phyloP scores from a whole-genome alignment of 139 green algal species.

The Picochlorum sp. region DNA sequence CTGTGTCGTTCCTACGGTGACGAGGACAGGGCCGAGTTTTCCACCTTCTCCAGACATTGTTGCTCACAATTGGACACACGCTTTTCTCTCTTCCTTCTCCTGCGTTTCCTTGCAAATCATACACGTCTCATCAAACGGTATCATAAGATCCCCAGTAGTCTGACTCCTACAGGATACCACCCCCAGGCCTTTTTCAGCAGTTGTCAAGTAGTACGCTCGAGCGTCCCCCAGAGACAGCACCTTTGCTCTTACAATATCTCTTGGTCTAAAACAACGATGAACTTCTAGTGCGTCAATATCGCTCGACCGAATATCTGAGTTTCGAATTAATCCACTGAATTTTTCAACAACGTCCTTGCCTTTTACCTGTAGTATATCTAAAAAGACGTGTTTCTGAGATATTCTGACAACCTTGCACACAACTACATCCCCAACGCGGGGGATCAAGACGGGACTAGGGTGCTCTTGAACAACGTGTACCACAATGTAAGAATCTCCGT shows the following conservation, averaged over 20 bases:
- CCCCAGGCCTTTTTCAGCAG: slow-evolving; percentile 81
- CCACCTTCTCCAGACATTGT: neutral
- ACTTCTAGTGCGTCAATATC: slow-evolving; percentile 87
- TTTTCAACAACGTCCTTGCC: slow-evolving; percentile 37
- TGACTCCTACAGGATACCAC: slow-evolving; percentile 79
- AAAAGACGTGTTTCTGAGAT: slow-evolving; percentile 27
- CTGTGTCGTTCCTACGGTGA: slow-evolving; percentile 78
- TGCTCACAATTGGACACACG: slow-evolving; percentile 14
- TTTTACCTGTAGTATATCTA: slow-evolving; percentile 63
- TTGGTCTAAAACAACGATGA: slow-evolving; percentile 74
- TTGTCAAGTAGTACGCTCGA: slow-evolving; percentile 79
- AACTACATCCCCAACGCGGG: slow-evolving; percentile 31
- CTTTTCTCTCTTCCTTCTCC: slow-evolving; percentile 66
- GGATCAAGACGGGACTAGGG: slow-evolving; percentile 17
- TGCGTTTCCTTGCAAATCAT: slow-evolving; percentile 76
- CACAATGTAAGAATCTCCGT: slow-evolving; percentile 10
- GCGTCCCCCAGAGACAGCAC: slow-evolving; percentile 78
- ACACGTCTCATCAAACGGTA: slow-evolving; percentile 63
- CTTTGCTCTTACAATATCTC: slow-evolving; percentile 71
- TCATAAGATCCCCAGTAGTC: slow-evolving; percentile 56
- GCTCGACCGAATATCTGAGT: slow-evolving; percentile 67
- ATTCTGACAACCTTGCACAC: slow-evolving; percentile 36
- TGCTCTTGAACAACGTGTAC: slow-evolving; percentile 18
- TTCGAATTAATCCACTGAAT: slow-evolving; percentile 65
- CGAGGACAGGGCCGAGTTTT: slow-evolving; percentile 35